Evolutionary conservation across 768 basidiomycete species (phyloP).

Genomic region (Rubroboletus pulcherrimus): DNA sequence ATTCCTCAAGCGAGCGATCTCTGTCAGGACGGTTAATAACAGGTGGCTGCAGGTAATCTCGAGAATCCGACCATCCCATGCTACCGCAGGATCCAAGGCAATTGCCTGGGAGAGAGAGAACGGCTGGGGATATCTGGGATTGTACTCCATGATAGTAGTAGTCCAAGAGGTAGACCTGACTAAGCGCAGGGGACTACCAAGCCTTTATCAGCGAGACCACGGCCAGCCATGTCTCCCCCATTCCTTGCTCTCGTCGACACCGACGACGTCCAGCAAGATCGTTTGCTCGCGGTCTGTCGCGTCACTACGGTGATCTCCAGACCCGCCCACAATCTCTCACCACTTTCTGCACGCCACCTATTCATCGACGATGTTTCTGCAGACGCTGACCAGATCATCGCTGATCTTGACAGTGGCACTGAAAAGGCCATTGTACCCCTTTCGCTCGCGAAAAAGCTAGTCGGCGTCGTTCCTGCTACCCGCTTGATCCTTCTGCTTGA

Average conservation of each 20-base stretch:
- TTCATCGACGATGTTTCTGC: constrained; percentile 50
- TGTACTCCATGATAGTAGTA: constrained; percentile 52
- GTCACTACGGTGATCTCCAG: constrained; percentile 73
- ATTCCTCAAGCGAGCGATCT: constrained; percentile 71
- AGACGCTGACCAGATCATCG: constrained; percentile 52
- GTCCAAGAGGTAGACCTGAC: constrained; percentile 8
- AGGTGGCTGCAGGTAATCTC: background rate
- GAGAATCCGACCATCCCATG: constrained; percentile 58
- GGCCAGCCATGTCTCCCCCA: constrained; percentile 25
- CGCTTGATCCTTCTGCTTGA: constrained; percentile 77
- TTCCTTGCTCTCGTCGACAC: constrained; percentile 61
- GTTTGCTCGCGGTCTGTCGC: constrained; percentile 60
- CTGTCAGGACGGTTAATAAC: constrained; percentile 34
- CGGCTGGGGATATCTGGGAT: constrained; percentile 66
- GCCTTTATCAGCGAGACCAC: background rate
- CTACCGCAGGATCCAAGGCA: constrained; percentile 58
- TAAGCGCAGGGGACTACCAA: constrained; percentile 13
- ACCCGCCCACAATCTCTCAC: constrained; percentile 30
- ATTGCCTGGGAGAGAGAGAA: constrained; percentile 68
- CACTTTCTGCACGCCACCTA: constrained; percentile 42
- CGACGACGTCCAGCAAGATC: constrained; percentile 37
- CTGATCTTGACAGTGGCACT: constrained; percentile 73
- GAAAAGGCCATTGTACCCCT: constrained; percentile 76
- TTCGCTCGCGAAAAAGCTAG: constrained; percentile 60
- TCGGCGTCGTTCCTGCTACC: constrained; percentile 63